Conservation (phyloP, 345 rosid genomes). For the Murraya paniculata region DNA sequence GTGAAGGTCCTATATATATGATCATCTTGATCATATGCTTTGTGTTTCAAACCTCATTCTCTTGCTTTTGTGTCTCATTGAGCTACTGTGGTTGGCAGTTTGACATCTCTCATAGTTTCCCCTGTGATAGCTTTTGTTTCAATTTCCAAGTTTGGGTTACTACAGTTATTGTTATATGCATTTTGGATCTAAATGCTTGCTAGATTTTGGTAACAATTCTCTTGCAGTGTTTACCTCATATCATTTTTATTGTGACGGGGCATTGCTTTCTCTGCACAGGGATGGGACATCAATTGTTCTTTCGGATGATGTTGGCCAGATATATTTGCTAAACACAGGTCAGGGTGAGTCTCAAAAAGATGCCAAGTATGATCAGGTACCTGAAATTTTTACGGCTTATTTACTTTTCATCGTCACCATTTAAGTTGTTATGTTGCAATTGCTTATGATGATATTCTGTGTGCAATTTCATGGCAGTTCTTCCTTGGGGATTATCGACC, state of each 20-base stretch:
- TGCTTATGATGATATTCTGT: slow-evolving; percentile 23
- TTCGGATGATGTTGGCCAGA: slow-evolving; percentile 99
- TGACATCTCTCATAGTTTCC: slow-evolving; percentile 8
- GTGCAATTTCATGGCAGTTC: slow-evolving; percentile 53
- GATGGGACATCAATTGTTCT: slow-evolving; percentile 98
- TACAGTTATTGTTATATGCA: not conserved
- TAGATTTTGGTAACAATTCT: not conserved
- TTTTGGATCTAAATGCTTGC: not conserved
- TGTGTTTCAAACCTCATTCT: not conserved
- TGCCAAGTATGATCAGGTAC: slow-evolving; percentile 97
- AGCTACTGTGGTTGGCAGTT: slow-evolving; percentile 12
- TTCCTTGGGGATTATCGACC: slow-evolving; percentile 99
- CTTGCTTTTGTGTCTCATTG: not conserved
- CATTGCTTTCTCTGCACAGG: slow-evolving; percentile 36
- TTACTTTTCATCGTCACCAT: not conserved
- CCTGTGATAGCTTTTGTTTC: not conserved
- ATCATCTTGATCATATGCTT: not conserved
- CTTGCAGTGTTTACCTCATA: not conserved
- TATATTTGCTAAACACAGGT: slow-evolving; percentile 89
- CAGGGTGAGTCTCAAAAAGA: slow-evolving; percentile 96
- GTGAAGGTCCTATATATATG: not conserved
- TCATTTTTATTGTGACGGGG: not conserved
- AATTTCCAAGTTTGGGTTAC: not conserved
- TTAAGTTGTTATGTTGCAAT: slow-evolving; percentile 15
- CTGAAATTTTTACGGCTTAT: not conserved